Base-by-base conservation (phyloP, 140 eudicot genomes). In the Anethum foeniculum region DNA sequence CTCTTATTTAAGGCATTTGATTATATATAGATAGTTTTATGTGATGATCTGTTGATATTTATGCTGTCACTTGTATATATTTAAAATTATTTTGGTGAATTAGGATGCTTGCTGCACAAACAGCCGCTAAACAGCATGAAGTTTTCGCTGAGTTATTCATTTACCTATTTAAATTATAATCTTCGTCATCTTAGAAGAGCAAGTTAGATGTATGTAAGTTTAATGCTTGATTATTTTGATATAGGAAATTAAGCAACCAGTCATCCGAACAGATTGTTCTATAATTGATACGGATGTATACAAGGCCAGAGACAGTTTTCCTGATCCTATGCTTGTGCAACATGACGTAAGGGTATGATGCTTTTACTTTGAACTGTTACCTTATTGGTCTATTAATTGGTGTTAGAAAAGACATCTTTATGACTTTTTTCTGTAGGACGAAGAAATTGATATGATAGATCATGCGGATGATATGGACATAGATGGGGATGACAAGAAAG, bases 301-400 rank as follows among this genome's bases (percentile, higher is more conserved):
- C 77, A 87, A 85, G 81, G 80, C 80, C 5, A 32, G 58, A 41
- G 76, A 47, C 72, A 86, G 80, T n/a, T 34, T 47, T 30, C 71
- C 84, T 38, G 86, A 85, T 28, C 98, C 97, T 0, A 87, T 90
- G 90, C 90, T 85, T 84, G 96, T 92, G 78, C 98, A 90, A 48
- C 94, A 94, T 76, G 93, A 94, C 72, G 80, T 86, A 65, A 92
- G 86, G 93, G 96, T 89, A 89, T 46, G 81, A 82, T 54, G 0
- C 3, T 43, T 11, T 7, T 72, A 13, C 71, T 68, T 19, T 68
- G 34, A 71, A 14, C 10, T 44, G 0, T n/a, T 10, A 27, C 21
- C 16, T 75, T 25, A 16, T 3, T 4, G 23, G 6, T 15, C 74
- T 67, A 13, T 28, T 27, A 21, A 34, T 34, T 34, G 38, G 39